These are phyloP conservation scores for Ophiostoma ulmi DNA, from an alignment of 2,329 filamentous ascomycete genomes.

Conservation along the genomic window DNA sequence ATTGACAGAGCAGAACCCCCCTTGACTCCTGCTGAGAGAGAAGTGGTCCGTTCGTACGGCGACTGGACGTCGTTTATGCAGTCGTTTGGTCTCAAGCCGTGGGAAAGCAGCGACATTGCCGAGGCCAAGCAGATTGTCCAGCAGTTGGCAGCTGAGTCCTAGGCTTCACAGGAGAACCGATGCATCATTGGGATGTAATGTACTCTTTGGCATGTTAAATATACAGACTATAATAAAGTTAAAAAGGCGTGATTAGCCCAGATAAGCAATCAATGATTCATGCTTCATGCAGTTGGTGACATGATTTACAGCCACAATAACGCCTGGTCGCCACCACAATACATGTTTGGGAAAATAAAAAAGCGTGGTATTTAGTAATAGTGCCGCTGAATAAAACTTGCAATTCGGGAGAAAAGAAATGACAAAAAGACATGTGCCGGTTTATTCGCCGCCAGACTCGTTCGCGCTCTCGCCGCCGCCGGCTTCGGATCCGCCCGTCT, in stretches of 20 bases:
- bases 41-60: slow-evolving; percentile 18
- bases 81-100: slow-evolving; percentile 19
- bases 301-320: no score
- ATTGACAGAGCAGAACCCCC: slow-evolving; percentile 17
- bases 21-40: slow-evolving; percentile 13
- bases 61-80: slow-evolving; percentile 21
- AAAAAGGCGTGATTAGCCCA: no score
- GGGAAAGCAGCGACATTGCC: slow-evolving; percentile 10
- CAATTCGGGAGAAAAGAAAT: not conserved
- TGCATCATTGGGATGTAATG: not conserved
- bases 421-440: no score
- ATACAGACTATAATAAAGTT: no score
- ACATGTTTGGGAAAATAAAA: not conserved
- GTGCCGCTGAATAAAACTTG: no score
- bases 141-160: not conserved
- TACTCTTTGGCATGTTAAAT: no score
- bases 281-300: no score
- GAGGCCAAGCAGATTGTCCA: slow-evolving; percentile 16
- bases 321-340: no score
- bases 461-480: not conserved
- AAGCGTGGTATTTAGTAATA: not conserved
- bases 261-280: no score
- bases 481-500: not conserved
- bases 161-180: no score
- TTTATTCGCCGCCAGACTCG: not conserved